Base-by-base conservation (phyloP, 495 filamentous ascomycete species). In the Lasiosphaeris hirsuta region DNA sequence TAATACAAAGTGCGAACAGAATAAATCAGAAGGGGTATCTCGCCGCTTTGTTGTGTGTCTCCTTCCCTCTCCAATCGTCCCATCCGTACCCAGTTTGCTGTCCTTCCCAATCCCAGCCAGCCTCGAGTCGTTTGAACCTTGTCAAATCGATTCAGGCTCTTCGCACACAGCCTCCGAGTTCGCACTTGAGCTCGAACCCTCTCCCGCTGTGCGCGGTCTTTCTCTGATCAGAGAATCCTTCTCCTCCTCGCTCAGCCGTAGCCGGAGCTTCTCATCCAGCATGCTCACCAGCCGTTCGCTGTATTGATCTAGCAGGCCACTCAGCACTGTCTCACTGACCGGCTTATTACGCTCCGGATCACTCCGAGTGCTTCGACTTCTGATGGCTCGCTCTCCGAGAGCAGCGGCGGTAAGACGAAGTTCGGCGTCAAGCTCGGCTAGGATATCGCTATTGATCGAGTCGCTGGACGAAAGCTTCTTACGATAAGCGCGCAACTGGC, bases 361-460 rank as follows among this genome's bases (percentile, higher is more conserved):
- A 13, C 38, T 41, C 15, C 39, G 10, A 17, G 8, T 55, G 14
- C 61, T 69, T 30, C 66, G 54, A 57, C 69, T 81, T 57, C 77
- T 69, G 42, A 78, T 73, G 30, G 77, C 79, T 52, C 78, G 75
- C 60, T 88, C 83, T 18, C 82, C 82, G 6, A 97, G 69, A 6
- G 85, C 86, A 7, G 86, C 79, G 1, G 85, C 80, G 0, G 92
- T 95, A 19, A 91, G 78, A 1, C 84, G 80, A 45, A 98, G 73
- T 69, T 96, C 93, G 38, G 85, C 81, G 57, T 94, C 89, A 6
- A 96, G 76, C 64, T 95, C 89, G 39, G 84, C 82, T 15, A 88
- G 72, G 2, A 83, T 70, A 50, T 90, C 86, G 10, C 84, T 73
- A 33, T 80, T 79, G 39, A 92, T 83, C 2, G 80, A 72, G 34